These are phyloP conservation scores for Aegilops umbellulata DNA, from an alignment of 176 grass and related monocot genomes.

Conservation along the genomic window DNA sequence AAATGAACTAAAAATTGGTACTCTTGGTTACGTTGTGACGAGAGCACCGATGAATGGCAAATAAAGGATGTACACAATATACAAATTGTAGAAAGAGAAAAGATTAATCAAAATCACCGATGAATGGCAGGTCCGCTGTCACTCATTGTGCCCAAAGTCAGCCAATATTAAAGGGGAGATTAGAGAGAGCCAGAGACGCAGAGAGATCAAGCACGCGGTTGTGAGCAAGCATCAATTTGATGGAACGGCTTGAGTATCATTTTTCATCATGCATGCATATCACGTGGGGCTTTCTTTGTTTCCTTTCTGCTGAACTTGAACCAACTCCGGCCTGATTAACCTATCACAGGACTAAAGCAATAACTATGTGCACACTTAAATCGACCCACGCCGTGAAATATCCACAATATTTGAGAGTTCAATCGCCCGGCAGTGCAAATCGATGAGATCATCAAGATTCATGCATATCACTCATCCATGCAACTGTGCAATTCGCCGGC, in stretches of 20 bases:
- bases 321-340: background rate
- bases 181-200: background rate
- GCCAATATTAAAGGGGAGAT: background rate
- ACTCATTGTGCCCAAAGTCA: background rate
- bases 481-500: no score
- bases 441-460: background rate
- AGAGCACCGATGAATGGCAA: no score
- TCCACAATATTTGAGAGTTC: background rate
- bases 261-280: slow-evolving; percentile 13
- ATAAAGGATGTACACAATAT: no score
- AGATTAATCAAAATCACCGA: background rate
- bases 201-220: background rate
- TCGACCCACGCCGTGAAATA: background rate
- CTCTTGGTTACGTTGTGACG: no score
- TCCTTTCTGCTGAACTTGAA: background rate
- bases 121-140: background rate
- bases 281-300: background rate
- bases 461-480: background rate
- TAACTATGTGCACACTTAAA: background rate
- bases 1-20: background rate
- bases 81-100: background rate
- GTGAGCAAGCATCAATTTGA: background rate
- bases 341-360: background rate
- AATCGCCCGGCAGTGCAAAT: background rate
- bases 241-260: background rate